A percentile compares a stretch with the other conserved stretches of the same genome.
phyloP scores from a whole-genome alignment of 768 basidiomycete species.

The Galerina marginata region DNA sequence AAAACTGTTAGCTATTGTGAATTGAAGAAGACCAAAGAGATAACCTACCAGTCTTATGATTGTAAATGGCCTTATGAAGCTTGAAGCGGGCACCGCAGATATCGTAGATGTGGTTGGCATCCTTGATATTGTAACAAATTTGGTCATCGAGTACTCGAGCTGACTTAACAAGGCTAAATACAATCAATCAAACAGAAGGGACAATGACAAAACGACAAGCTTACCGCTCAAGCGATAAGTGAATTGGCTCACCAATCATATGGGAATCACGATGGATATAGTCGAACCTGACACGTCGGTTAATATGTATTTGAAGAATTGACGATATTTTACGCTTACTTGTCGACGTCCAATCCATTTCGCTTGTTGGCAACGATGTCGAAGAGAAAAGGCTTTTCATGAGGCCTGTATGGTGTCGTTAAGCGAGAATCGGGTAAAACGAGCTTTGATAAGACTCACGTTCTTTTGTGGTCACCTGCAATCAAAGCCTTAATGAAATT shows the following conservation, averaged over 20 bases:
- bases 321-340: constrained; percentile 44
- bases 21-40: neutral
- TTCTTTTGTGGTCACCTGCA: constrained; percentile 57
- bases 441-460: constrained; percentile 41
- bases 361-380: constrained; percentile 84
- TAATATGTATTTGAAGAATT: neutral
- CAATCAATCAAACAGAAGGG: neutral
- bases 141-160: constrained; percentile 75
- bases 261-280: constrained; percentile 80
- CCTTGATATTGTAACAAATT: constrained; percentile 85
- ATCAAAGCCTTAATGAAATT: constrained; percentile 81
- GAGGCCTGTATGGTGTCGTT: constrained; percentile 28
- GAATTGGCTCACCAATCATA: constrained; percentile 69
- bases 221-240: constrained; percentile 55
- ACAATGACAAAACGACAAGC: neutral
- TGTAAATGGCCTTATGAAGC: constrained; percentile 84
- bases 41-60: constrained; percentile 55
- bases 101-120: constrained; percentile 76
- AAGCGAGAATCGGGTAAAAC: neutral
- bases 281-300: constrained; percentile 61
- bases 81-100: constrained; percentile 77
- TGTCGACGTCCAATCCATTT: constrained; percentile 88
- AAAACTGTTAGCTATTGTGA: constrained; percentile 21
- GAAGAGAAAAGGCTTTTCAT: constrained; percentile 77
- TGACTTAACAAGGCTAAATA: constrained; percentile 67